phyloP scores from a whole-genome alignment of 164 flowering plant species.

The Chimonanthus salicifolius region DNA sequence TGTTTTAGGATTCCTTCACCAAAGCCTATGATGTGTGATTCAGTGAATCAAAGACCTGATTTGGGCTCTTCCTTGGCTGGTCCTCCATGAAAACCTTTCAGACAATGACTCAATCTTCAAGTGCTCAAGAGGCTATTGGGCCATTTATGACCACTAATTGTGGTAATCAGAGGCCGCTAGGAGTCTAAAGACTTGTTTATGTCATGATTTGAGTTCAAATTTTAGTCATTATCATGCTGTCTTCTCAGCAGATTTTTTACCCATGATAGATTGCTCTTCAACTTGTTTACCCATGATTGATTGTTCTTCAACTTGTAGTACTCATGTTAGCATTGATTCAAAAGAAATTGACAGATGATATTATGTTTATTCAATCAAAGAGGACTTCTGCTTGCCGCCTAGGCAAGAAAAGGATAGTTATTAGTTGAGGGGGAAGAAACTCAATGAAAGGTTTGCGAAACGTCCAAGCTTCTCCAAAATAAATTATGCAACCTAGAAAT shows the following conservation, averaged over 20 bases:
- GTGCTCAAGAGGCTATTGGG: not conserved
- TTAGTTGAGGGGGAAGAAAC: too few species aligned
- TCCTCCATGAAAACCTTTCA: not conserved
- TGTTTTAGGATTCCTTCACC: slow-evolving; percentile 57
- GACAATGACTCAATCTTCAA: not conserved
- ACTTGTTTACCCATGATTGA: not conserved
- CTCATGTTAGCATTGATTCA: not conserved
- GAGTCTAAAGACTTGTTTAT: not conserved
- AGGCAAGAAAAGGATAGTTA: too few species aligned
- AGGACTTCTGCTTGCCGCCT: too few species aligned
- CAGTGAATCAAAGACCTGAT: not conserved
- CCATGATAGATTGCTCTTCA: not conserved
- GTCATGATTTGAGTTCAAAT: not conserved
- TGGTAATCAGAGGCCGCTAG: not conserved
- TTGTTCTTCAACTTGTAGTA: not conserved
- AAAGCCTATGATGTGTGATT: not conserved
- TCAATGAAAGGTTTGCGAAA: too few species aligned
- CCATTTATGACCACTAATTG: not conserved
- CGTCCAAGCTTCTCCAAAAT: too few species aligned
- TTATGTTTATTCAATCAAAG: too few species aligned
- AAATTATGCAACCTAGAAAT: too few species aligned
- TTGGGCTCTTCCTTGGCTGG: not conserved
- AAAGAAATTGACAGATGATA: too few species aligned
- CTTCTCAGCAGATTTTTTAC: not conserved
- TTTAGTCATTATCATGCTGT: not conserved